A percentile compares a stretch with the other conserved stretches of the same genome.
Conservation (phyloP, 306 rosid genomes). For the Myrica gale region DNA sequence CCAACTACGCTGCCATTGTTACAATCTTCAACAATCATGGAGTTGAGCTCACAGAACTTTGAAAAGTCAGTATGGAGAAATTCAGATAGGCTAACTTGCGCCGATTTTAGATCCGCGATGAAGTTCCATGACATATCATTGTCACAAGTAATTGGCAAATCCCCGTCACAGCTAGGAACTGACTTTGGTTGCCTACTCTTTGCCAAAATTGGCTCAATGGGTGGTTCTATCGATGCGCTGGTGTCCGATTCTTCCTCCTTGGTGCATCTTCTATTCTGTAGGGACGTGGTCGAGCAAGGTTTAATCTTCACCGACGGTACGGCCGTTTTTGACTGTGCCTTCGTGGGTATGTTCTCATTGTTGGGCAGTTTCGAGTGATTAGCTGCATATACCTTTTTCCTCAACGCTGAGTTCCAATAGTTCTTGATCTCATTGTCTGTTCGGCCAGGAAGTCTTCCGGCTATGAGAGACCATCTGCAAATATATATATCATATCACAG, state of each 20-base stretch:
- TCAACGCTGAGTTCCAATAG: slow-evolving; percentile 22
- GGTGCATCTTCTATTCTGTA: not conserved
- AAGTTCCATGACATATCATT: slow-evolving; percentile 18
- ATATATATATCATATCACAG: not conserved
- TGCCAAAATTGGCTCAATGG: not conserved
- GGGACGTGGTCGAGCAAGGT: not conserved
- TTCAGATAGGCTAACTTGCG: slow-evolving; percentile 17
- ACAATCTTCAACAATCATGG: not conserved
- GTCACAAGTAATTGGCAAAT: not conserved
- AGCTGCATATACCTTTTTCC: not conserved
- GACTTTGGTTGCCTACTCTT: not conserved
- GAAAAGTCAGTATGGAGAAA: slow-evolving; percentile 29
- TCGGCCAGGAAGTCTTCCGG: slow-evolving; percentile 27
- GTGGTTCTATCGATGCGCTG: not conserved
- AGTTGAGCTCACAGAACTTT: slow-evolving; percentile 8
- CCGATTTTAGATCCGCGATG: slow-evolving; percentile 10
- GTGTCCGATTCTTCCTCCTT: not conserved
- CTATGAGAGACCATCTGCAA: slow-evolving; percentile 28
- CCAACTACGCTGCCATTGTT: not conserved
- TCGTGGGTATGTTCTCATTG: not conserved
- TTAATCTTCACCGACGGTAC: not conserved
- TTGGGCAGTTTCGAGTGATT: not conserved
- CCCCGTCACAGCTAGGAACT: not conserved
- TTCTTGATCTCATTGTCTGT: not conserved
- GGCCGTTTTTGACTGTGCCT: not conserved